phyloP scores from a whole-genome alignment of 2,329 filamentous ascomycete genomes.

The Escovopsis sp. region DNA sequence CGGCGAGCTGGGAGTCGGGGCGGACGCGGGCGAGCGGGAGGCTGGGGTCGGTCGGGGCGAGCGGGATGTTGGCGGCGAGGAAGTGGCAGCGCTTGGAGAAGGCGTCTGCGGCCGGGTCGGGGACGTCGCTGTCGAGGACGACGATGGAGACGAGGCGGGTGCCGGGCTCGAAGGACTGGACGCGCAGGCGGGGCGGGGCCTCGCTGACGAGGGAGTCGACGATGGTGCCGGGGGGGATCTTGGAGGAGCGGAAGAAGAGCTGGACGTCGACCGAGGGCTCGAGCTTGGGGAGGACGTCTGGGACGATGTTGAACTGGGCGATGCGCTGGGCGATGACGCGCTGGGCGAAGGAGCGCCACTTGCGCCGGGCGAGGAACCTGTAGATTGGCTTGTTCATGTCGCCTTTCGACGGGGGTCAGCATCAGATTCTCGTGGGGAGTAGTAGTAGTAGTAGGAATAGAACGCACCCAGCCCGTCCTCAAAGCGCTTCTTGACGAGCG shows the following conservation, averaged over 20 bases:
- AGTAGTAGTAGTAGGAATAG: neutral
- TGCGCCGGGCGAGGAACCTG: constrained; percentile 69
- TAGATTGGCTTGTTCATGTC: constrained; percentile 97
- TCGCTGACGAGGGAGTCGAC: constrained; percentile 64
- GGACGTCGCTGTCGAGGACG: constrained; percentile 83
- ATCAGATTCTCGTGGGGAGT: no score
- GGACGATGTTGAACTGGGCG: constrained; percentile 70
- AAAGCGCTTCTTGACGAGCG: constrained; percentile 80
- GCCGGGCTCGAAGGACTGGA: constrained; percentile 75
- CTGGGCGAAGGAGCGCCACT: constrained; percentile 76
- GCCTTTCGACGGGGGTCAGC: constrained; percentile 32
- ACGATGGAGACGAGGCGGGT: constrained; percentile 71
- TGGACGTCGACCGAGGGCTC: constrained; percentile 67
- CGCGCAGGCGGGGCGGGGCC: constrained; percentile 55
- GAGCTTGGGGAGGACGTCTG: constrained; percentile 72
- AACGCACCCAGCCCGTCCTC: constrained; percentile 74
- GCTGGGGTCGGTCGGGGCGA: constrained; percentile 37
- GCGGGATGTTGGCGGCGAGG: constrained; percentile 53
- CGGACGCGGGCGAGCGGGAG: constrained; percentile 51
- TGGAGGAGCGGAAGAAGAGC: constrained; percentile 59
- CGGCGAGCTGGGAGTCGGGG: constrained; percentile 47
- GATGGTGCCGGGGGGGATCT: constrained; percentile 61
- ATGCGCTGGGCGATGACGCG: constrained; percentile 74
- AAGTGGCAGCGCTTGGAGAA: constrained; percentile 80
- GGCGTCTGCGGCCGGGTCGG: constrained; percentile 55